Conservation (phyloP, 2,329 filamentous ascomycete species). For the Daldinia eschscholtzii region DNA sequence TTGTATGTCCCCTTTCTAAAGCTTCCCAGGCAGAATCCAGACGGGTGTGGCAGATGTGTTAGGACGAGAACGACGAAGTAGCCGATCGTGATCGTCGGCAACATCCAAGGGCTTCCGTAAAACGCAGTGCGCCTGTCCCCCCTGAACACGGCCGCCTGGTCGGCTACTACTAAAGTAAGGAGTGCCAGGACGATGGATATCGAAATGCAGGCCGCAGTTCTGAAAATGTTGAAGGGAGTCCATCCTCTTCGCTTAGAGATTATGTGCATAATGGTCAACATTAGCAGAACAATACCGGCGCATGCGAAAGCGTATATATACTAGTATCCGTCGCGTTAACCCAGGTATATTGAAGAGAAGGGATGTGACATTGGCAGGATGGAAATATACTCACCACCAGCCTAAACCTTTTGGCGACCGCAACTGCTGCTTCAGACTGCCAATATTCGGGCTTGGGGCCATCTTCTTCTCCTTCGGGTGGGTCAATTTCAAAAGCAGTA, state of each 20-base stretch:
- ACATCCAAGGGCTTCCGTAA: conserved; percentile 48
- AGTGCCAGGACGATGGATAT: conserved; percentile 45
- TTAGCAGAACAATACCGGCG: conserved; percentile 49
- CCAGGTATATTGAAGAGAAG: background rate
- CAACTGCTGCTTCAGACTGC: conserved; percentile 34
- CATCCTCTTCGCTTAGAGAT: conserved; percentile 50
- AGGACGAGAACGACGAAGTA: conserved; percentile 47
- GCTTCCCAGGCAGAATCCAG: conserved; percentile 29
- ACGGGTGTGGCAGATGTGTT: conserved; percentile 45
- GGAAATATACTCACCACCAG: conserved; percentile 44
- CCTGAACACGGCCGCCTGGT: conserved; percentile 27
- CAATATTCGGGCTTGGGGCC: conserved; percentile 27
- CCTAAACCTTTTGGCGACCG: conserved; percentile 39
- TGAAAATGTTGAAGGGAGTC: conserved; percentile 50
- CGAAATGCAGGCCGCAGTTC: conserved; percentile 44
- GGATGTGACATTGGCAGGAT: background rate
- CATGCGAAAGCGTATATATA: conserved; percentile 50
- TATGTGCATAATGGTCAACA: conserved; percentile 50
- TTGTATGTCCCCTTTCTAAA: conserved; percentile 28
- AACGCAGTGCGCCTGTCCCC: conserved; percentile 33
- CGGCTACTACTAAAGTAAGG: conserved; percentile 39
- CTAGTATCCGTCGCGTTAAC: conserved; percentile 33
- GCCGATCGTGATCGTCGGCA: conserved; percentile 47
- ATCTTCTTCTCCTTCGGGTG: conserved; percentile 24
- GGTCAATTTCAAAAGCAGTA: conserved; percentile 45